These are phyloP conservation scores for Boletus sp. DNA, from an alignment of 768 basidiomycete species.

Conservation along the genomic window DNA sequence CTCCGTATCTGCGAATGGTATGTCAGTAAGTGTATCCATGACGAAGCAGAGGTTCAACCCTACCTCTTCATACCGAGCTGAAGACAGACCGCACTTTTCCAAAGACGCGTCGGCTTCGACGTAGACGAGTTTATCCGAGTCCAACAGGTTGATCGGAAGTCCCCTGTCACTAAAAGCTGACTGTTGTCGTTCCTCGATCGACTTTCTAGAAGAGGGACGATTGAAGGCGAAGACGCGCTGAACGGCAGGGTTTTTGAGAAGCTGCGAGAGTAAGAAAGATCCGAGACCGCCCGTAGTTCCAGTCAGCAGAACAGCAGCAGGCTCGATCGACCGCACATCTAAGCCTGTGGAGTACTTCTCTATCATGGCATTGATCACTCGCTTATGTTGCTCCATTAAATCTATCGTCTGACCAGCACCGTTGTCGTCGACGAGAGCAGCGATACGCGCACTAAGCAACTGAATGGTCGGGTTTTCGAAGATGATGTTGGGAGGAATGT, in stretches of 20 bases:
- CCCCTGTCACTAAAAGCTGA: slow-evolving; percentile 14
- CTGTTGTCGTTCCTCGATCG: slow-evolving; percentile 26
- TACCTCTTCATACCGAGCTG: slow-evolving; percentile 18
- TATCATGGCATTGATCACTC: no score
- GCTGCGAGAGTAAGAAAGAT: slow-evolving; percentile 31
- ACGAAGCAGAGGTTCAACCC: background rate
- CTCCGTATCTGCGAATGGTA: slow-evolving; percentile 26
- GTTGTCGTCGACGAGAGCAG: slow-evolving; percentile 3
- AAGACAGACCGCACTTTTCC: slow-evolving; percentile 30
- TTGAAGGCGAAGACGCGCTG: slow-evolving; percentile 14
- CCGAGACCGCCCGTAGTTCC: slow-evolving; percentile 42
- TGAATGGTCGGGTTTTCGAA: slow-evolving; percentile 42
- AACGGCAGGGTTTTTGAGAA: slow-evolving; percentile 26
- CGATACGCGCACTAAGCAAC: slow-evolving; percentile 28
- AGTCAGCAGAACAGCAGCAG: slow-evolving; percentile 35
- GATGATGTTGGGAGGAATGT: slow-evolving; percentile 34
- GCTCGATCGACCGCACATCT: background rate
- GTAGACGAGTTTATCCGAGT: no score
- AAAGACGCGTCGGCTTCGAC: slow-evolving; percentile 34
- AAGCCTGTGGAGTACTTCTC: no score
- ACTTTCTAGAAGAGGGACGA: slow-evolving; percentile 6
- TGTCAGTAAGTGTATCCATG: background rate
- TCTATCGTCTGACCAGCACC: background rate
- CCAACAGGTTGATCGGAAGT: no score
- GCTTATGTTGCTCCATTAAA: background rate